Evolutionary conservation across 805 yeast species (phyloP).

Genomic region (Candida bentonensis): DNA sequence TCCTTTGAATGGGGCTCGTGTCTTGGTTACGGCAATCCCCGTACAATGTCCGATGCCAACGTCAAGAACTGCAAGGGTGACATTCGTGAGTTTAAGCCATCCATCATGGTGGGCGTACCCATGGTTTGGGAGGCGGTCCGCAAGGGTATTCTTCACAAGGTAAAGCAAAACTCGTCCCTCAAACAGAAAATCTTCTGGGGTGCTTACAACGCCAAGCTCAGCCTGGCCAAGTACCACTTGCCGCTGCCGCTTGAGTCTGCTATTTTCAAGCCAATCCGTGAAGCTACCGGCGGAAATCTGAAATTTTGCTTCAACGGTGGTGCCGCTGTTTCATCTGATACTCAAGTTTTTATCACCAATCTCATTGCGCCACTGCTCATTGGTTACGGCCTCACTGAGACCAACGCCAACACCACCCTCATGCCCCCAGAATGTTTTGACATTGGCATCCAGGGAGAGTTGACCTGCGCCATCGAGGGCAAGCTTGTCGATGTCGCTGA

Average conservation of each 20-base stretch:
- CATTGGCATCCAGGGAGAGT: conserved; percentile 66
- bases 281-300: conserved; percentile 88
- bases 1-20: conserved; percentile 80
- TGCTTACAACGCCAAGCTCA: conserved; percentile 61
- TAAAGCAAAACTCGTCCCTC: conserved; percentile 47
- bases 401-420: conserved; percentile 77
- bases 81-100: conserved; percentile 73
- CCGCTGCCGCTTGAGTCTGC: conserved; percentile 68
- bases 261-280: conserved; percentile 76
- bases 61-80: conserved; percentile 81
- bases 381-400: conserved; percentile 96
- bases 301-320: conserved; percentile 77
- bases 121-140: conserved; percentile 96
- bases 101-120: conserved; percentile 95
- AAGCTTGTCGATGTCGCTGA: conserved; percentile 86
- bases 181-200: conserved; percentile 81
- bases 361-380: conserved; percentile 75
- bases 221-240: conserved; percentile 46
- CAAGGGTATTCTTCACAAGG: conserved; percentile 77
- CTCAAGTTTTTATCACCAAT: conserved; percentile 67
- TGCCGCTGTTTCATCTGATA: conserved; percentile 68
- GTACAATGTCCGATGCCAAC: conserved; percentile 74
- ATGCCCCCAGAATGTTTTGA: conserved; percentile 52
- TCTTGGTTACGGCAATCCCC: conserved; percentile 83
- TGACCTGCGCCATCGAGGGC: conserved; percentile 70